A percentile compares a stretch with the other conserved stretches of the same genome.
Conservation (phyloP, 768 basidiomycete genomes). For the Mycena olivaceomarginata region DNA sequence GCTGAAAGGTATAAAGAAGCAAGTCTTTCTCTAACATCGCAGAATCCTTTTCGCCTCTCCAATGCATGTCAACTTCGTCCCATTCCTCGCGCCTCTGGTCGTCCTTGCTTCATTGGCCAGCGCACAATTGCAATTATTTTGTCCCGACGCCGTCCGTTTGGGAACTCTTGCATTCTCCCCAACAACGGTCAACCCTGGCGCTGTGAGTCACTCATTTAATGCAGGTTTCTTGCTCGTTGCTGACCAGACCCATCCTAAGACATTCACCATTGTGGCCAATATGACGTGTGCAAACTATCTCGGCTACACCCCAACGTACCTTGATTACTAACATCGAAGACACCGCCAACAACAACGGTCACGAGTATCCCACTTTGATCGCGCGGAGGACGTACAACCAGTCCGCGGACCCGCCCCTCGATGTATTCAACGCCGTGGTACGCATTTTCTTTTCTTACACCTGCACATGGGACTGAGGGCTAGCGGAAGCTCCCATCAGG, state of each 20-base stretch:
- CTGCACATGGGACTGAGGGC: background rate
- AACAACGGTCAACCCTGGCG: constrained; percentile 14
- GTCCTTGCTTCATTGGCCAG: constrained; percentile 15
- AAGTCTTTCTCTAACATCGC: constrained; percentile 12
- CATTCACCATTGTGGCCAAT: constrained; percentile 23
- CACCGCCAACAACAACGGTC: constrained; percentile 18
- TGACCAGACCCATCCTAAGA: constrained; percentile 10
- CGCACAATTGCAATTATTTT: constrained; percentile 23
- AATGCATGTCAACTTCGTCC: constrained; percentile 15
- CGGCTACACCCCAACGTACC: constrained; percentile 34
- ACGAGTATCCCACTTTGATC: constrained; percentile 21
- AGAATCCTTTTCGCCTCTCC: constrained; percentile 8
- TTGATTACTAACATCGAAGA: constrained; percentile 32
- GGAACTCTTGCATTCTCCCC: constrained; percentile 17
- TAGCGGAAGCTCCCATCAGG: constrained; percentile 15
- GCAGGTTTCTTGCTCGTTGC: background rate
- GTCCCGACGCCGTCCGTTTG: constrained; percentile 25
- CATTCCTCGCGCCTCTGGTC: constrained; percentile 16
- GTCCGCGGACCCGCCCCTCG: constrained; percentile 14
- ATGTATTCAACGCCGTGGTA: constrained; percentile 26
- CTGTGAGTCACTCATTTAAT: constrained; percentile 22
- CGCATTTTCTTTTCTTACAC: constrained; percentile 1
- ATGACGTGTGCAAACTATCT: constrained; percentile 29
- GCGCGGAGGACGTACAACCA: constrained; percentile 22
- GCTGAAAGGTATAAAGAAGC: constrained; percentile 26